Conservation (phyloP, 73 alveolate genomes). For the Paramecium bursaria region DNA sequence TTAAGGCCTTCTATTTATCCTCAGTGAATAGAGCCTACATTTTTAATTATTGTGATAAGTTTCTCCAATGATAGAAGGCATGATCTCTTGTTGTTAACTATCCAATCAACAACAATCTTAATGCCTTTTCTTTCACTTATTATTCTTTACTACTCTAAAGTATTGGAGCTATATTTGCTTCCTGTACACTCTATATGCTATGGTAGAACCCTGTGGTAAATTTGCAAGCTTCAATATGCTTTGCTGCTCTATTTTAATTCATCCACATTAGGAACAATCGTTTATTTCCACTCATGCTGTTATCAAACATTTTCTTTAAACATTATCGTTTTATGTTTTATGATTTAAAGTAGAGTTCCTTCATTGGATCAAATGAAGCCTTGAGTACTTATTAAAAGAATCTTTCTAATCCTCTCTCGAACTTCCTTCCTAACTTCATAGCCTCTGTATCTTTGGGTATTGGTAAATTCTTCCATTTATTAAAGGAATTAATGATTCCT, state of each 20-base stretch:
- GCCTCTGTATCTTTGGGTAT: constrained; percentile 20
- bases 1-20: too few species aligned
- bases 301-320: neutral
- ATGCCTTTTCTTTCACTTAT: too few species aligned
- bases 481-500: constrained; percentile 17
- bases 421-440: constrained; percentile 38
- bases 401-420: constrained; percentile 9
- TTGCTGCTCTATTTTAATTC: neutral
- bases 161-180: too few species aligned
- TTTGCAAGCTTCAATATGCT: constrained; percentile 41
- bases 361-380: constrained; percentile 54
- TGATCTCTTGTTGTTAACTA: too few species aligned
- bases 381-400: neutral
- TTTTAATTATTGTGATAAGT: too few species aligned
- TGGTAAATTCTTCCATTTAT: constrained; percentile 57
- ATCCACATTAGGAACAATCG: constrained; percentile 31
- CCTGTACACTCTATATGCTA: too few species aligned
- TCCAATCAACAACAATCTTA: too few species aligned
- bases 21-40: too few species aligned
- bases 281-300: constrained; percentile 20
- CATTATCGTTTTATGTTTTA: constrained; percentile 3
- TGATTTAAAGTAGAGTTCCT: constrained; percentile 27
- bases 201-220: too few species aligned
- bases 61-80: too few species aligned
- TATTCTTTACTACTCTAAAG: too few species aligned